Evolutionary conservation across 2,329 filamentous ascomycete species (phyloP).

Genomic region (Trichophyton benhamiae): DNA sequence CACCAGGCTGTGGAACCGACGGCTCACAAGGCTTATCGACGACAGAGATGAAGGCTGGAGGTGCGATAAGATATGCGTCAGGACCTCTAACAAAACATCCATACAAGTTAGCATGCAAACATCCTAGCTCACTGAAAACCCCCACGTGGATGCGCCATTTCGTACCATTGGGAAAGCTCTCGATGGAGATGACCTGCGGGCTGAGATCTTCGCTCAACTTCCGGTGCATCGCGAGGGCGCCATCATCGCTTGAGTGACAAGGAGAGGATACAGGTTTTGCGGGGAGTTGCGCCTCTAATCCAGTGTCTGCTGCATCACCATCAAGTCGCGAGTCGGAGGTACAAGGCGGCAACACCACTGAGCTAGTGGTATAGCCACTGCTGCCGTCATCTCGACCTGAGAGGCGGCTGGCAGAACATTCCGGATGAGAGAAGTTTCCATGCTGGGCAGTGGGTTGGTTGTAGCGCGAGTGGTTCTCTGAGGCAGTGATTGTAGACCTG

Average conservation of each 20-base stretch:
- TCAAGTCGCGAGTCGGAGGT: slow-evolving; percentile 15
- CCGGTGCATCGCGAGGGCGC: slow-evolving; percentile 25
- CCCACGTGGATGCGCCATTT: slow-evolving; percentile 9
- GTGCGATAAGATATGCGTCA: slow-evolving; percentile 85
- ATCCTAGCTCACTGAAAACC: slow-evolving; percentile 4
- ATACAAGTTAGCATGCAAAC: slow-evolving; percentile 3
- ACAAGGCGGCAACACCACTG: slow-evolving; percentile 10
- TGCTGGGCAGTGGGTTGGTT: slow-evolving; percentile 40
- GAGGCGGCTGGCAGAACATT: slow-evolving; percentile 33
- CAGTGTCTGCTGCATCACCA: not conserved
- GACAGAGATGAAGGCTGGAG: slow-evolving; percentile 74
- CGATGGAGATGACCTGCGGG: slow-evolving; percentile 31
- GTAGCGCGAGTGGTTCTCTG: slow-evolving; percentile 28
- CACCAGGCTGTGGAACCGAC: slow-evolving; percentile 72
- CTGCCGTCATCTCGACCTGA: slow-evolving; percentile 30
- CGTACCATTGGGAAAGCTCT: slow-evolving; percentile 68
- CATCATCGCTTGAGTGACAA: slow-evolving; percentile 45
- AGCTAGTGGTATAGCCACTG: slow-evolving; percentile 16
- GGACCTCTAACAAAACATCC: slow-evolving; percentile 53
- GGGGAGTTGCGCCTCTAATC: slow-evolving; percentile 10
- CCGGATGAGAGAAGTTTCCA: slow-evolving; percentile 41
- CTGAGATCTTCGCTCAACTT: slow-evolving; percentile 21
- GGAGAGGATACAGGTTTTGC: slow-evolving; percentile 32
- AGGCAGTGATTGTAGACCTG: slow-evolving; percentile 33
- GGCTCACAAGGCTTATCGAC: slow-evolving; percentile 72